Base-by-base conservation (phyloP, 495 filamentous ascomycete species). In the Xylaria telfairii region DNA sequence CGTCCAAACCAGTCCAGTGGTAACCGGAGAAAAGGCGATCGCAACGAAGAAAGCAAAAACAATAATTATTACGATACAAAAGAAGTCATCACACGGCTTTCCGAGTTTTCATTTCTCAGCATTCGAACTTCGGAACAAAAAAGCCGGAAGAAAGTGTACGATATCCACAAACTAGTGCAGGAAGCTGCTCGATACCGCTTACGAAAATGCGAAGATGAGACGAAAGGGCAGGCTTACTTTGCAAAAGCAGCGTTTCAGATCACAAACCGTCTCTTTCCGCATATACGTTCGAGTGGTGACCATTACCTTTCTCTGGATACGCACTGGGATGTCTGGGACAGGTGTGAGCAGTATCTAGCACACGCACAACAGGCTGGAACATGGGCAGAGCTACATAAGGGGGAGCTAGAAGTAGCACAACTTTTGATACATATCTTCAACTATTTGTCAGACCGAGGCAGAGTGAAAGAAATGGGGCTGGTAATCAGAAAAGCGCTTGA, bases 151-250 rank as follows among this genome's bases (percentile, higher is more conserved):
- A 32, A 63, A 26, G 37, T 21, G 28, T 77, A 75, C 46, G 73
- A 72, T 30, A 77, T 77, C 69, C 73, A 77, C 34, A 74, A 74
- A 56, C 71, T 77, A 24, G 73, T 75, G 15, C 75, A 77, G 10
- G 75, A 77, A 56, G 75, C 73, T 46, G 71, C 61, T 17, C 68
- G 62, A 68, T 77, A 75, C 24, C 61, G 63, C 32, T 65, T 77
- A 7, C 51, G 24, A 30, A 30, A 30, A 32, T 26, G 30, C 17
- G 51, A 65, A 62, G 34, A 41, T 17, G 3, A 30, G 9, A 60
- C 42, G 53, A 41, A 72, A 57, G 72, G 62, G 42, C 47, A 72
- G 34, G 51, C 39, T 10, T 62, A 65, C 53, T 77, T 75, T 60
- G 73, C 66, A 28, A 67, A 37, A 15, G 39, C 51, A n/a, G 75